Percentiles rank a stretch among this genome's conserved stretches.
Evolutionary conservation across 345 rosid species (phyloP).

Genomic region (Syzygium aromaticum): DNA sequence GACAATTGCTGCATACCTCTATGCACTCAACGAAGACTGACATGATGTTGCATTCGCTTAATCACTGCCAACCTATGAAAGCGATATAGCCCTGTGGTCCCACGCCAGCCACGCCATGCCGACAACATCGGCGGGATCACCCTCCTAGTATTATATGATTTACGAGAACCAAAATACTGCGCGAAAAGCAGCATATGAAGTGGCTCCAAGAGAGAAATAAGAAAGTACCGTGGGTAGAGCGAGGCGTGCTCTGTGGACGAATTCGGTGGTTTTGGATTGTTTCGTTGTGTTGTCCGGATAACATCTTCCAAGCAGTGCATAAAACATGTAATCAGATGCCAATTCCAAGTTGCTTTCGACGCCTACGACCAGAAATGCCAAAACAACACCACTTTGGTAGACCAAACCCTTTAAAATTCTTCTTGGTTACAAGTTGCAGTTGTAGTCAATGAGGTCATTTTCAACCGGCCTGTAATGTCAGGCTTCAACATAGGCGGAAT

Average conservation of each 20-base stretch:
- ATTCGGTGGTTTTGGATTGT: neutral
- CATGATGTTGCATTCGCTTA: neutral
- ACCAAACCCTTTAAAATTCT: neutral
- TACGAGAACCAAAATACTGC: neutral
- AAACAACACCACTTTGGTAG: neutral
- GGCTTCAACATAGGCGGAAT: neutral
- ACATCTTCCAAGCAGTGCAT: neutral
- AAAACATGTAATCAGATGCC: neutral
- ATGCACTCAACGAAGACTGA: neutral
- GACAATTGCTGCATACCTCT: neutral
- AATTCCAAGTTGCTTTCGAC: neutral
- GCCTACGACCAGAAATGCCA: neutral
- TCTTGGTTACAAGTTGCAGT: neutral
- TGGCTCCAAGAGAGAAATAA: neutral
- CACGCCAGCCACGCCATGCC: neutral
- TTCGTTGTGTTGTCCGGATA: neutral
- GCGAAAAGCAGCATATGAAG: neutral
- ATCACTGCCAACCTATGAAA: neutral
- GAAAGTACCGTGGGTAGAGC: neutral
- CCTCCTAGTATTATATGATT: neutral
- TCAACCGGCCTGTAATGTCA: neutral
- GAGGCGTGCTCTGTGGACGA: neutral
- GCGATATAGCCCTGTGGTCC: neutral
- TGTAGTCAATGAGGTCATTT: neutral
- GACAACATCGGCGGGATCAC: neutral